A percentile compares a stretch with the other conserved stretches of the same genome.
Evolutionary conservation across 352 stramenopile genomes (phyloP).

Genomic region (Aphanomyces euteiches): DNA sequence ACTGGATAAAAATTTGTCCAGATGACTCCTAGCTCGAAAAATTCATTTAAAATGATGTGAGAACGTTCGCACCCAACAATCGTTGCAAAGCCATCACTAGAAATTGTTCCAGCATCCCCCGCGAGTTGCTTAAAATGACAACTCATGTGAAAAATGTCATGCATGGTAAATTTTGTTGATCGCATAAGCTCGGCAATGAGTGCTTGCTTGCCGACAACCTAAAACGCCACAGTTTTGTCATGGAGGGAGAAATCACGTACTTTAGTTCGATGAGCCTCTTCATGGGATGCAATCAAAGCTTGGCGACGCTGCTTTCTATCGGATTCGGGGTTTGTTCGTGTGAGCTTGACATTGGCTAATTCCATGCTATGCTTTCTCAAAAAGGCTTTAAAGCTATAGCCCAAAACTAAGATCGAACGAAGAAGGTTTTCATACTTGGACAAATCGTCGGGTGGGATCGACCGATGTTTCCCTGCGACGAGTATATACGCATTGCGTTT

Average conservation of each 20-base stretch:
- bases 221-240: background rate
- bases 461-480: conserved; percentile 40
- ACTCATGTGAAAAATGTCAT: conserved; percentile 51
- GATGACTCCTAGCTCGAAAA: conserved; percentile 3
- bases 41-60: background rate
- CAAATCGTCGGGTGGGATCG: conserved; percentile 37
- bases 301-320: conserved; percentile 2
- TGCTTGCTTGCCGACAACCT: conserved; percentile 39
- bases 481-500: background rate
- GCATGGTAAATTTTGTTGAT: conserved; percentile 42
- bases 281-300: background rate
- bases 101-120: conserved; percentile 39
- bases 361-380: conserved; percentile 37
- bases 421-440: conserved; percentile 6
- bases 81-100: conserved; percentile 42
- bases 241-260: background rate
- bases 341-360: conserved; percentile 36
- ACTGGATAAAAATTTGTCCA: conserved; percentile 12
- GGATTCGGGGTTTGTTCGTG: background rate
- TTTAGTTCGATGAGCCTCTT: conserved; percentile 1
- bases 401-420: background rate
- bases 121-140: conserved; percentile 52
- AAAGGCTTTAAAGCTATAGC: conserved; percentile 33
- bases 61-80: conserved; percentile 40
- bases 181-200: conserved; percentile 47